Base-by-base conservation (phyloP, 208 protist species). In the Trypanosoma mega region DNA sequence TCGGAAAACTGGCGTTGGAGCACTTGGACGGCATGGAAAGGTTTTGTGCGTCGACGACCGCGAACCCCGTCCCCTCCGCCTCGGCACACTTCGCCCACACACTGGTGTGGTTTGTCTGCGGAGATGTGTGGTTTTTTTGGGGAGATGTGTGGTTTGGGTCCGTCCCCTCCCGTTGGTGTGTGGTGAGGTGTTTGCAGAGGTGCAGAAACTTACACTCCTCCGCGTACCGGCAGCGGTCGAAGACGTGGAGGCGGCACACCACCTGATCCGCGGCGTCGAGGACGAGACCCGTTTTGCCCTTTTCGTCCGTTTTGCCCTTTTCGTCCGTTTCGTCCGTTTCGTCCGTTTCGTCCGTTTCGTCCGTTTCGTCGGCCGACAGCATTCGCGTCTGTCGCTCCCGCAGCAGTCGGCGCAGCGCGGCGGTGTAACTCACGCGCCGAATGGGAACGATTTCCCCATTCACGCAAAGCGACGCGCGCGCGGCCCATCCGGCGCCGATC, bases 171-270 rank as follows among this genome's bases (percentile, higher is more conserved):
- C n/a, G n/a, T n/a, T n/a, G n/a, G n/a, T n/a, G n/a, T n/a, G n/a
- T n/a, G n/a, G 54, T 50, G 16, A 84, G 72, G 20, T 87, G 49
- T 51, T 84, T 82, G 78, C 86, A 93, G 9, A 93, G 48, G 67
- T 93, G 86, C 34, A 93, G 57, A 44, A 90, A 93, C 43, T 85
- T 85, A 59, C 86, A 93, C 45, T 93, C 82, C 52, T 84, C 82
- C 29, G 76, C 82, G 67, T 89, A 93, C 36, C 82, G 86, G 72
- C 86, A 93, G 34, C 82, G 70, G 36, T 78, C 78, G 46, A 80
- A 72, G 3, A 61, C 56, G 65, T 93, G 82, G 53, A 88, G 73
- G 52, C 75, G 76, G 74, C 86, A 89, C 55, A 89, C 55, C 1
- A 49, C 34, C 20, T 57, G 29, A 34, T 67, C 61, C 41, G n/a